Conservation (phyloP, 106 monocot genomes). For the Xerophyta viscosa region DNA sequence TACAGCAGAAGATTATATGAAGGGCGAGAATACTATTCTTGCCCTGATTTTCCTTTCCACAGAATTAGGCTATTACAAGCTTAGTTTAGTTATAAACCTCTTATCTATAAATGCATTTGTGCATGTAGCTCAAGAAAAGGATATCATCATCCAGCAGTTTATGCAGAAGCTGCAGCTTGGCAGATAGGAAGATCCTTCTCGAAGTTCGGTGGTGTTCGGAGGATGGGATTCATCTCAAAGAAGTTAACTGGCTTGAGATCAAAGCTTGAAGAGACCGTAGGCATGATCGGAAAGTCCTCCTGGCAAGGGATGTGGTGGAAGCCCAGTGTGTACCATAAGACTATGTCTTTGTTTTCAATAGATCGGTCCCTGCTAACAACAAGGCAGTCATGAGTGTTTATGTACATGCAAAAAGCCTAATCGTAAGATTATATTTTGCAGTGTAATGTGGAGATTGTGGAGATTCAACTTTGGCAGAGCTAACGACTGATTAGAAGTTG, state of each 20-base stretch:
- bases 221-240: conserved; percentile 38
- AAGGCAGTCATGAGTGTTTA: no score
- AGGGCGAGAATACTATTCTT: no score
- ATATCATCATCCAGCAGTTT: not conserved
- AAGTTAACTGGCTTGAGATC: conserved; percentile 40
- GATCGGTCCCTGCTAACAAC: conserved; percentile 32
- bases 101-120: not conserved
- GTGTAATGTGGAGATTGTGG: no score
- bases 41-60: no score
- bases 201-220: conserved; percentile 17
- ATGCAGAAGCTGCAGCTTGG: conserved; percentile 11
- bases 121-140: not conserved
- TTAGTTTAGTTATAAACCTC: no score
- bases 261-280: conserved; percentile 30
- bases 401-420: no score
- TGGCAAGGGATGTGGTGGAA: conserved; percentile 39
- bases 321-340: conserved; percentile 36
- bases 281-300: conserved; percentile 40
- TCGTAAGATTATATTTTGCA: no score
- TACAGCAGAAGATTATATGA: no score
- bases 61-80: no score
- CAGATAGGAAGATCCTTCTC: conserved; percentile 32
- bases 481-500: no score
- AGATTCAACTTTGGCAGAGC: no score
- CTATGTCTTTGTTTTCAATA: conserved; percentile 40